Base-by-base conservation (phyloP, 2,329 filamentous ascomycete species). In the Blastomyces gilchristii region DNA sequence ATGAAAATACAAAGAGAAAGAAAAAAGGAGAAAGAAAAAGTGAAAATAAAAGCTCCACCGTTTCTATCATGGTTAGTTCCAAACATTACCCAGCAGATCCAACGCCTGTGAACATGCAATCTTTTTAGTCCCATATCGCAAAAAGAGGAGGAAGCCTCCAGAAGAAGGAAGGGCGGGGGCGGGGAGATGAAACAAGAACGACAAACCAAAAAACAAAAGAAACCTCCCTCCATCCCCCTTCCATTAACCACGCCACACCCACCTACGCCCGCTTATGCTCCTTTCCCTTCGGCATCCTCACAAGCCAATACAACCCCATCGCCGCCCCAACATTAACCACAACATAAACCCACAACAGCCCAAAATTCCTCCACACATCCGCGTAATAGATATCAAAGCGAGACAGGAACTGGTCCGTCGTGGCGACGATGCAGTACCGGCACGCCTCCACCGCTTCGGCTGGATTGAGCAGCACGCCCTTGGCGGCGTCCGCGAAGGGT, bases 401-500 rank as follows among this genome's bases (percentile, higher is more conserved):
- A 3, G 47, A 12, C n/a, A 49, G n/a, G 11, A 49, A 49, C 11
- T 49, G 47, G n/a, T 49, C 47, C 47, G n/a, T 25, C 0, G 47
- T 49, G 9, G 22, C n/a, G 47, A 49, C 7, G 11, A 25, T 22
- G 47, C 47, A 45, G 43, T 49, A 49, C n/a, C 47, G 47, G n/a
- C 47, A 49, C 8, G 47, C 47, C 11, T 49, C 22, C 2, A 49
- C 47, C 1, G n/a, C 9, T 25, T 49, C 47, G 7, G 25, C 18
- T 3, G n/a, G 47, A 9, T 49, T 49, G 7, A 49, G 22, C n/a
- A 49, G 18, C 7, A 49, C 81, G 4, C 75, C 71, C 0, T 68
- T 66, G 4, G 25, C 28, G 22, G 34, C 9, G 8, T 22, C 25
- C 1, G 80, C 74, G 69, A 77, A 83, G 0, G 68, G 45, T 0